Conservation (phyloP, 1,284 basidiomycete species). For the Sporisorium sorghi region DNA sequence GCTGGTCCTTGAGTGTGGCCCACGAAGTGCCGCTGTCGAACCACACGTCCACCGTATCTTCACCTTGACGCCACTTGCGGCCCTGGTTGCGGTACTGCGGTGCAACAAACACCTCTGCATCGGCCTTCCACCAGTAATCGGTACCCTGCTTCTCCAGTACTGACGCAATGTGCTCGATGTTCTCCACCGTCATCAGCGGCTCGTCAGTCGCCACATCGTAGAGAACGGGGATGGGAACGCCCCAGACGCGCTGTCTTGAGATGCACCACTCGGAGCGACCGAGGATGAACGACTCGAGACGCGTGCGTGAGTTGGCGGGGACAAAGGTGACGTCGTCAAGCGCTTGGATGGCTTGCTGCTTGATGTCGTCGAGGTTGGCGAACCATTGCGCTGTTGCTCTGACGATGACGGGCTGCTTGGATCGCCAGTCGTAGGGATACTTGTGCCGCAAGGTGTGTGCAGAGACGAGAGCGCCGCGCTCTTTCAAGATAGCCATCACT, state of each 20-base stretch:
- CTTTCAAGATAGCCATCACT: conserved; percentile 73
- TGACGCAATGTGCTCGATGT: conserved; percentile 81
- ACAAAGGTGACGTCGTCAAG: conserved; percentile 82
- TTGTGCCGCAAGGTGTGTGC: conserved; percentile 81
- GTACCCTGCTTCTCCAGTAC: conserved; percentile 81
- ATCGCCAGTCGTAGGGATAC: conserved; percentile 98
- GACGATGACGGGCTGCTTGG: conserved; percentile 89
- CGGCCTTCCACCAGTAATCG: conserved; percentile 91
- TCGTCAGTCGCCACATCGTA: conserved; percentile 78
- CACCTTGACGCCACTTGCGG: conserved; percentile 72
- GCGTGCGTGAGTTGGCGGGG: conserved; percentile 72
- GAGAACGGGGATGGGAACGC: conserved; percentile 93
- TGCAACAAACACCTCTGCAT: conserved; percentile 79
- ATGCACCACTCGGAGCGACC: conserved; percentile 99
- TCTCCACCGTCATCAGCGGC: conserved; percentile 76
- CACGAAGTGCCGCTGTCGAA: conserved; percentile 98
- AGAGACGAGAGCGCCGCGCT: conserved; percentile 75
- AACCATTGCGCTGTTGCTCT: conserved; percentile 99
- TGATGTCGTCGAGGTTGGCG: conserved; percentile 87
- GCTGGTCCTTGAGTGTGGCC: conserved; percentile 77
- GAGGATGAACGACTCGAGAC: conserved; percentile 84
- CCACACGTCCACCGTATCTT: conserved; percentile 99
- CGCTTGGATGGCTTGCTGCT: conserved; percentile 79
- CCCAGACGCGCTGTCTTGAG: conserved; percentile 96
- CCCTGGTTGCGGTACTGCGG: conserved; percentile 46